These are phyloP conservation scores for Trypanosoma avium DNA, from an alignment of 208 protist genomes.

Conservation along the genomic window DNA sequence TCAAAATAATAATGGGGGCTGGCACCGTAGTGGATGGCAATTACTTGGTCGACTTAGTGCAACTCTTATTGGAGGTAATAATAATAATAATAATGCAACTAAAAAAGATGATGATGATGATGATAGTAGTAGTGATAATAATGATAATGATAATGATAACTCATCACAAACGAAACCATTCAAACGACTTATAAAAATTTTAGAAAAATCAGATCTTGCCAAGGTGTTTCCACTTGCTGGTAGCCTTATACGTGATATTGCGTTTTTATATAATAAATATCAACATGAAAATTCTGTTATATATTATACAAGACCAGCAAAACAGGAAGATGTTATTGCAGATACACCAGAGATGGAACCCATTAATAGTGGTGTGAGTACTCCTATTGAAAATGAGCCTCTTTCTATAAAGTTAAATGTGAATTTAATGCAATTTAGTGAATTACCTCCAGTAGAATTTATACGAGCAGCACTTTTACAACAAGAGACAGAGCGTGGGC, in stretches of 20 bases:
- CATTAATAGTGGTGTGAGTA: neutral
- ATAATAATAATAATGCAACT: neutral
- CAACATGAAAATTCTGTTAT: constrained; percentile 62
- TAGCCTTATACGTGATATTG: constrained; percentile 36
- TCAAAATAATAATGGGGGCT: no score
- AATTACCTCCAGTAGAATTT: constrained; percentile 12
- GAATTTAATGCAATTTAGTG: constrained; percentile 6
- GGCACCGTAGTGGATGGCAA: constrained; percentile 6
- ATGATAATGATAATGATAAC: neutral
- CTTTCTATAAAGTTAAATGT: constrained; percentile 21
- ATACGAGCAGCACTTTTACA: constrained; percentile 1
- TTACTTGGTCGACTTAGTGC: constrained; percentile 27
- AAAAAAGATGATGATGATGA: neutral
- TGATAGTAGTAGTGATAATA: neutral
- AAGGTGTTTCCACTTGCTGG: constrained; percentile 49
- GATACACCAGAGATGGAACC: constrained; percentile 40
- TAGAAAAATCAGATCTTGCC: constrained; percentile 36
- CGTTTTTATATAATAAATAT: constrained; percentile 37
- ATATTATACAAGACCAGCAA: constrained; percentile 41
- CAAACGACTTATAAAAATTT: constrained; percentile 15
- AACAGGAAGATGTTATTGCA: constrained; percentile 36
- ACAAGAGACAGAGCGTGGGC: neutral
- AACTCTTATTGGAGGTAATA: constrained; percentile 14
- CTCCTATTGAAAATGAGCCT: neutral
- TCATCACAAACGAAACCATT: neutral